A percentile compares a stretch with the other conserved stretches of the same genome.
Evolutionary conservation across 257 asterid species (phyloP).

Genomic region (Euphrasia confusa): DNA sequence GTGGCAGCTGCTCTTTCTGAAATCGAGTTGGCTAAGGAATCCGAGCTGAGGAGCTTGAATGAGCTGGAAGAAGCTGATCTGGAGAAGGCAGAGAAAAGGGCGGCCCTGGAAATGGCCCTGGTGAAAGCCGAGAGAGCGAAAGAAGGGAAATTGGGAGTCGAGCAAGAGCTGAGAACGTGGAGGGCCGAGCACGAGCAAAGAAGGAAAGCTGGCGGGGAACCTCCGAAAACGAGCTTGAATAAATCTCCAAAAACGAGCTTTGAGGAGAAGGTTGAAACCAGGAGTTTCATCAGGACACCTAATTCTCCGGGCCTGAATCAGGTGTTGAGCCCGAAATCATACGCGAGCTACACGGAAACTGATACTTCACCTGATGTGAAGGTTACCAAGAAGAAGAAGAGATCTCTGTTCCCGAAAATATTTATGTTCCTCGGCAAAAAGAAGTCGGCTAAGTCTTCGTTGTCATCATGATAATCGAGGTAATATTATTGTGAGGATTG

Average conservation of each 20-base stretch:
- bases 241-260: slow-evolving; percentile 34
- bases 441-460: slow-evolving; percentile 33
- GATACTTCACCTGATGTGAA: slow-evolving; percentile 45
- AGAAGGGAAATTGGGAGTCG: slow-evolving; percentile 71
- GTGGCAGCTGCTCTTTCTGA: slow-evolving; percentile 64
- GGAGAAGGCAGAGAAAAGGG: slow-evolving; percentile 51
- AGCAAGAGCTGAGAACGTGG: slow-evolving; percentile 83
- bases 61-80: slow-evolving; percentile 67
- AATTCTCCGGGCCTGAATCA: slow-evolving; percentile 30
- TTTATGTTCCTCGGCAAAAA: slow-evolving; percentile 42
- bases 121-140: slow-evolving; percentile 70
- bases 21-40: slow-evolving; percentile 77
- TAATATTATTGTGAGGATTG: slow-evolving; percentile 7
- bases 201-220: slow-evolving; percentile 50
- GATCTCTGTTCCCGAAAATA: slow-evolving; percentile 42
- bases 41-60: slow-evolving; percentile 57
- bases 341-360: slow-evolving; percentile 44
- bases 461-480: slow-evolving; percentile 1
- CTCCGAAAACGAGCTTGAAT: slow-evolving; percentile 21
- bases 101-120: slow-evolving; percentile 47
- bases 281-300: slow-evolving; percentile 24
- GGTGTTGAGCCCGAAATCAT: slow-evolving; percentile 40
- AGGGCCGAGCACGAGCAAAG: slow-evolving; percentile 76
- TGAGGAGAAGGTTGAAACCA: slow-evolving; percentile 36
- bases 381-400: slow-evolving; percentile 53